A percentile compares a stretch with the other conserved stretches of the same genome.
Evolutionary conservation across 2,329 filamentous ascomycete species (phyloP).

Genomic region (Alternaria solani): DNA sequence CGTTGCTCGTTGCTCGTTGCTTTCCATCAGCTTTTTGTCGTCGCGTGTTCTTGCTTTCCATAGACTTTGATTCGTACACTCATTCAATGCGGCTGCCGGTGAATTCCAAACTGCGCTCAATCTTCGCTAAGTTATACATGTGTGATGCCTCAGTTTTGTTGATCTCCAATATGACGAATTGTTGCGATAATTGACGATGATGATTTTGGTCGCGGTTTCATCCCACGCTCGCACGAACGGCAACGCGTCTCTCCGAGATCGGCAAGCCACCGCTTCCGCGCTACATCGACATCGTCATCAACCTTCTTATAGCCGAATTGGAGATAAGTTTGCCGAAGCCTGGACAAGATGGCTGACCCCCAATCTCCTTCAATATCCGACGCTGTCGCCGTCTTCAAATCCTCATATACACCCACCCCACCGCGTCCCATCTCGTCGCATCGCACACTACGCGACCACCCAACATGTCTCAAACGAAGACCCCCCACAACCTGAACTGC

Average conservation of each 20-base stretch:
- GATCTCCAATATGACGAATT: background rate
- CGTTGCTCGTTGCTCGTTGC: too few species aligned
- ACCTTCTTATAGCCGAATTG: constrained; percentile 16
- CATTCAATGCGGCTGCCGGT: too few species aligned
- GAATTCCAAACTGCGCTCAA: too few species aligned
- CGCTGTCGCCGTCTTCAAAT: background rate
- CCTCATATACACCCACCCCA: background rate
- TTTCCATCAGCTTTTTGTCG: too few species aligned
- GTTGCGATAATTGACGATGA: too few species aligned
- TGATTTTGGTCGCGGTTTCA: background rate
- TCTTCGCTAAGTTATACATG: too few species aligned
- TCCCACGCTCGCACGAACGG: constrained; percentile 13
- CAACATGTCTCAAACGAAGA: constrained; percentile 26
- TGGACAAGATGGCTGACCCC: background rate
- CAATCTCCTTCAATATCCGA: constrained; percentile 7
- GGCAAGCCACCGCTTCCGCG: constrained; percentile 17
- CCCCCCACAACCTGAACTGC: constrained; percentile 34
- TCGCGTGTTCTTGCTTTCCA: too few species aligned
- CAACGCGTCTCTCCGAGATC: constrained; percentile 18
- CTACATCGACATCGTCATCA: constrained; percentile 24
- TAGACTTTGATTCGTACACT: too few species aligned
- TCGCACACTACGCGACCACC: background rate
- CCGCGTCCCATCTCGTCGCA: background rate
- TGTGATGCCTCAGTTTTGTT: too few species aligned
- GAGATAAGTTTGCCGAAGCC: background rate